Evolutionary conservation across 805 yeast genomes (phyloP), one percentile per base, ranked within the genome.

Genomic region (Middelhovenomyces tepae): DNA sequence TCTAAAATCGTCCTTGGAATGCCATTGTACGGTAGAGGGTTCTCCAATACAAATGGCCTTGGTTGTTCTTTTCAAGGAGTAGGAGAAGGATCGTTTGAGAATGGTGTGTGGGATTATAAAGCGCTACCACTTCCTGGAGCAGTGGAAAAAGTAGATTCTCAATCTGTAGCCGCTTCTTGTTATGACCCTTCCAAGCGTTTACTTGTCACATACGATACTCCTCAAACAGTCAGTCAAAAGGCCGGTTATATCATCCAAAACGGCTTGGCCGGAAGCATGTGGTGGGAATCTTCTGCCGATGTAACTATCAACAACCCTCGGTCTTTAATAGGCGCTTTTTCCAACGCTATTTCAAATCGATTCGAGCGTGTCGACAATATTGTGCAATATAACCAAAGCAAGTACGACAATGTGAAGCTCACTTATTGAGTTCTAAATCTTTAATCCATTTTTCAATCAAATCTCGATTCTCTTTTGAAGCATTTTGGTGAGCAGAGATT

Each of bases 211-310:
- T 89, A 80, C 54, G 98, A 89, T 51, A 78, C 70, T 40, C 62
- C 61, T 0, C 59, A 62, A 4, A 65, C 78, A 2, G 72, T 69
- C 2, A 46, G 51, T 6, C 45, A 46, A 11, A 91, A 89, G 52
- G 85, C 84, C 0, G 46, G 59, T 18, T 85, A 72, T 45, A 73
- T 79, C 5, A 45, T 42, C 24, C 44, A 54, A 14, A 53, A 59
- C 5, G 48, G 60, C 0, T 57, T 86, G 7, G 93, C 78, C 0
- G 97, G 98, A 0, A 94, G 82, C 0, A 77, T 91, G 73, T 87
- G 83, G 78, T 89, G 97, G 97, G 96, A 89, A 47, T 78, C 94
- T 0, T 68, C 78, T 37, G 95, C 94, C 2, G 94, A 85, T 48
- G 47, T 56, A 2, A 40, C 44, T 3, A 29, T 33, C 9, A 32